A percentile compares a stretch with the other conserved stretches of the same genome.
These are phyloP conservation scores for Santalum album DNA, from an alignment of 164 flowering plant species.

Conservation along the genomic window DNA sequence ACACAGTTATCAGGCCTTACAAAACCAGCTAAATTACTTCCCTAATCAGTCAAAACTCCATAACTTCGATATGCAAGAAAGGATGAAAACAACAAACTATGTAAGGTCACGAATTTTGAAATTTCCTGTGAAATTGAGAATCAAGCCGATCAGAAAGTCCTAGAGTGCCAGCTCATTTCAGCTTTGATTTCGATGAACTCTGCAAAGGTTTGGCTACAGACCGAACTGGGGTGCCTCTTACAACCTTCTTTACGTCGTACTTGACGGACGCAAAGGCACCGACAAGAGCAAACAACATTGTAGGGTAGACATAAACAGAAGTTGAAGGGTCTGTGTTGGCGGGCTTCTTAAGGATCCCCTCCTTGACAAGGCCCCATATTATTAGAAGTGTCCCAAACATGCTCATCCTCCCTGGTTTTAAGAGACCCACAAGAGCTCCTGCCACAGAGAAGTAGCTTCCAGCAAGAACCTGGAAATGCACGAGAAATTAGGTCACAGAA, in stretches of 20 bases:
- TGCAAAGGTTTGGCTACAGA: slow-evolving; percentile 68
- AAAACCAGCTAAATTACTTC: too few relatives aligned
- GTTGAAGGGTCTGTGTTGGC: slow-evolving; percentile 54
- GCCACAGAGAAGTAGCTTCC: slow-evolving; percentile 95
- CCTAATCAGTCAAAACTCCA: too few relatives aligned
- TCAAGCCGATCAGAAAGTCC: neutral
- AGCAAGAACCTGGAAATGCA: slow-evolving; percentile 66
- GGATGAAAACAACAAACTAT: too few relatives aligned
- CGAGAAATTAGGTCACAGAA: neutral
- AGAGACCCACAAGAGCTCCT: slow-evolving; percentile 62
- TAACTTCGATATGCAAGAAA: too few relatives aligned
- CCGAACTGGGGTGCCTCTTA: slow-evolving; percentile 34
- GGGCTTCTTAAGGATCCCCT: slow-evolving; percentile 75
- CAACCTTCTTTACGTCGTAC: slow-evolving; percentile 56
- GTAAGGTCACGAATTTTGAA: too few relatives aligned
- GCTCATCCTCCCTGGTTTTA: slow-evolving; percentile 87
- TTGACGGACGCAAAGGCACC: slow-evolving; percentile 74
- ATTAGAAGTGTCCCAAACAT: slow-evolving; percentile 88
- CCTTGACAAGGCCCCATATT: slow-evolving; percentile 92
- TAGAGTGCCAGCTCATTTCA: slow-evolving; percentile 36
- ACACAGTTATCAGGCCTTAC: too few relatives aligned
- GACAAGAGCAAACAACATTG: slow-evolving; percentile 66
- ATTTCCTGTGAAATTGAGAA: neutral
- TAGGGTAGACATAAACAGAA: slow-evolving; percentile 75
- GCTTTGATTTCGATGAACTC: slow-evolving; percentile 85